Conservation (phyloP, 1,139 yeast species). For the Meyerozyma elateridarum region DNA sequence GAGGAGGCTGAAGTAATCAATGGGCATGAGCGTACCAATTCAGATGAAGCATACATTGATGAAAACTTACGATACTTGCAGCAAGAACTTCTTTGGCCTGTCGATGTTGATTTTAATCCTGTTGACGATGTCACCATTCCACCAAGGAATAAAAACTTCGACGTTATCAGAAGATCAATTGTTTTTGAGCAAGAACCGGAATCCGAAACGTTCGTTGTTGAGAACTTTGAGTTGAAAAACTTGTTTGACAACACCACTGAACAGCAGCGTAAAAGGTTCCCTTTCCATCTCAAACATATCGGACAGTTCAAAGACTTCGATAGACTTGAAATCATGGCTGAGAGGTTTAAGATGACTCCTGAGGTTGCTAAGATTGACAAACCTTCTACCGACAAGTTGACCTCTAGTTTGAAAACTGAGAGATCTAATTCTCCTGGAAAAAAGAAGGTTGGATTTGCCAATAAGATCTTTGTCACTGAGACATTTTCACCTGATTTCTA, state of each 20-base stretch:
- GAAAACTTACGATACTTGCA: slow-evolving; percentile 31
- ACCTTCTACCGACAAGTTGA: background rate
- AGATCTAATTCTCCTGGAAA: slow-evolving; percentile 6
- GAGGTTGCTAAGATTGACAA: background rate
- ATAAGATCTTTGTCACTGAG: slow-evolving; percentile 39
- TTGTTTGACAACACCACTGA: slow-evolving; percentile 26
- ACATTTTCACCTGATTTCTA: slow-evolving; percentile 46
- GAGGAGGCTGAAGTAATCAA: slow-evolving; percentile 1
- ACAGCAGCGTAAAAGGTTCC: slow-evolving; percentile 27
- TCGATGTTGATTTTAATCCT: slow-evolving; percentile 16
- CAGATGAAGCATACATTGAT: slow-evolving; percentile 28
- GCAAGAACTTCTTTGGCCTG: slow-evolving; percentile 30
- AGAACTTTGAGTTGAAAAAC: slow-evolving; percentile 26
- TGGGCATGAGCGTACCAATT: slow-evolving; percentile 7
- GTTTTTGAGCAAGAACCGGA: slow-evolving; percentile 5
- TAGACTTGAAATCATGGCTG: slow-evolving; percentile 28
- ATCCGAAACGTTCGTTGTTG: slow-evolving; percentile 19
- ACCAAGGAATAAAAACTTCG: background rate
- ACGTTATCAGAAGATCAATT: background rate
- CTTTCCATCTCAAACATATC: slow-evolving; percentile 35
- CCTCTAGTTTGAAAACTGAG: slow-evolving; percentile 9
- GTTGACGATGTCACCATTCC: background rate
- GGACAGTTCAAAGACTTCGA: slow-evolving; percentile 37
- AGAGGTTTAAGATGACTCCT: slow-evolving; percentile 24
- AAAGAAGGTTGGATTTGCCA: slow-evolving; percentile 38